Evolutionary conservation across 1,139 yeast genomes (phyloP), one percentile per base, ranked within the genome.

Genomic region (Hyphopichia wangnamkhiaoensis): DNA sequence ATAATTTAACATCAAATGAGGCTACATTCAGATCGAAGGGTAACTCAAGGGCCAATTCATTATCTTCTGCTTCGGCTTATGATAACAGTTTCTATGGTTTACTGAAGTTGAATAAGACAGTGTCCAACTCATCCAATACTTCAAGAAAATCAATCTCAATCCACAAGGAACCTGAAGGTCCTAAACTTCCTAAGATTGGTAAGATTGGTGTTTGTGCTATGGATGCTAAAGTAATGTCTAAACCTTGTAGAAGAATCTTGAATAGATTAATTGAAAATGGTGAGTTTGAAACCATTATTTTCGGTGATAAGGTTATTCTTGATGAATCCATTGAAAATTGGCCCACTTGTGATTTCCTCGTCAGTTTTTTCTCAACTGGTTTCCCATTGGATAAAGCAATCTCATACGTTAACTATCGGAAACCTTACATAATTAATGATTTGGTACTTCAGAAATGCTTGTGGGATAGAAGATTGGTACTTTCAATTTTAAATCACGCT

Each of bases 201-300:
- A 90, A 89, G 52, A 89, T 94, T 52, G 99, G 99, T 34, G 96
- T 94, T 1, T 94, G 98, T 68, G 99, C 99, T 7, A 91, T 94
- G 98, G 98, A 94, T 62, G 84, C 93, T 40, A 94, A 94, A 61
- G 98, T 91, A 1, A 76, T 95, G 58, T 86, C 95, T 29, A 94
- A 94, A 63, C 98, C 99, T 2, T 93, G 98, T 59, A 74, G 98
- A 45, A 88, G 86, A 46, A 94, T 94, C 46, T 71, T 94, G 52
- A 91, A 88, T 60, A 71, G 96, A 37, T 69, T 94, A 54, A 87
- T 91, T 46, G 95, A 88, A 51, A 84, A 88, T 52, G 97, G 96
- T 21, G 98, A 93, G 63, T 93, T 94, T 61, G 98, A 94, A 59
- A 90, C 98, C 0, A 86, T 94, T 21, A 90, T 93, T 41, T 94